Evolutionary conservation across 768 basidiomycete species (phyloP), one percentile per base, ranked within the genome.

Genomic region (Dentipellis sp.): DNA sequence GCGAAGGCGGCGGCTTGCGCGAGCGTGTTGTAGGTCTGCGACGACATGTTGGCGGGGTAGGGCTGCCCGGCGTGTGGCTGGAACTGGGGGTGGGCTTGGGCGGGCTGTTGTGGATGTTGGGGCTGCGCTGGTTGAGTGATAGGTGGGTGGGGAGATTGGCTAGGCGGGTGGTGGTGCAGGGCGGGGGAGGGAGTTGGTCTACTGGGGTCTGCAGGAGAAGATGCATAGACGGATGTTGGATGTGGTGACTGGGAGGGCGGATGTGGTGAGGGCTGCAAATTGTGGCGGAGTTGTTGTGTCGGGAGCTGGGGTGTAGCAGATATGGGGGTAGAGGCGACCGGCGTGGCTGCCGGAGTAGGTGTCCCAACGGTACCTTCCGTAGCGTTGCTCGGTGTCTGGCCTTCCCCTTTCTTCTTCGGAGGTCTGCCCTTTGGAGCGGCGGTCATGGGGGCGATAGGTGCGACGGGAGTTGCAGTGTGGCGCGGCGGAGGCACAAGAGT

Each of bases 371-470:
- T 53, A 34, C 38, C 38, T 21, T 48, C 47, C 19, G 47, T 48
- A 11, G 17, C 47, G 11, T 34, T 45, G 42, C 19, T 53, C 29
- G 53, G 53, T 11, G 53, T 53, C 23, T 52, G 51, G 10, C 29
- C 51, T 14, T 50, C 48, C 11, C 39, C 39, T 16, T 29, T 45
- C 52, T 39, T 52, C 36, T 29, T 53, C 39, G 12, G 10, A 9
- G 48, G 10, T 23, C 16, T 50, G 29, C 48, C 22, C 16, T 22
- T 22, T 50, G 40, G 14, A 42, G 14, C 40, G 40, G 40, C 9
- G 14, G 56, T 50, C 68, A 67, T 21, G 60, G 65, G 38, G 62
- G 60, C 17, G 61, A 67, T 52, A 64, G 46, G 37, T 64, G 64
- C 9, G 60, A 59, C 36, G 58, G 61, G 4, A 55, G 55, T n/a